Conservation (phyloP, 768 basidiomycete genomes). For the Exidia glandulosa region DNA sequence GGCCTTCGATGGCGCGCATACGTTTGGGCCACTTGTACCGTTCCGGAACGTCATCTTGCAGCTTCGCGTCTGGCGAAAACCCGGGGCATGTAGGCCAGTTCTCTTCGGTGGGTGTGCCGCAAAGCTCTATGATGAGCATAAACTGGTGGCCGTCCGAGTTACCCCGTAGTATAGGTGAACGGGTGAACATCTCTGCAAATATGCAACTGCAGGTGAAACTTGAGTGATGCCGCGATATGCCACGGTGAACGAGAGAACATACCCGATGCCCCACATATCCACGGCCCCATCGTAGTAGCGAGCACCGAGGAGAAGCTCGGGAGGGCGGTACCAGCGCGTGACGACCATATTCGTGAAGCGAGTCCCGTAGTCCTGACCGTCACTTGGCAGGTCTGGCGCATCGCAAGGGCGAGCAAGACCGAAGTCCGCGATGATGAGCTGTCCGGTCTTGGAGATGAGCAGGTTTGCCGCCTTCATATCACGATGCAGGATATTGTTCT, state of each 20-base stretch:
- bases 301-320: constrained; percentile 83
- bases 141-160: constrained; percentile 86
- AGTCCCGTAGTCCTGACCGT: constrained; percentile 39
- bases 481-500: constrained; percentile 96
- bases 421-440: constrained; percentile 87
- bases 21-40: neutral
- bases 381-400: constrained; percentile 22
- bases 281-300: constrained; percentile 86
- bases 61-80: neutral
- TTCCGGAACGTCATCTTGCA: neutral
- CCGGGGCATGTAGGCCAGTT: constrained; percentile 16
- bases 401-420: constrained; percentile 84
- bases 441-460: constrained; percentile 79
- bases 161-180: constrained; percentile 79
- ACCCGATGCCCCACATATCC: constrained; percentile 98
- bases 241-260: constrained; percentile 16
- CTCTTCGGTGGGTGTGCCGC: constrained; percentile 58
- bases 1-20: constrained; percentile 20
- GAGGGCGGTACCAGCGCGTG: constrained; percentile 90
- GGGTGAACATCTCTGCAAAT: constrained; percentile 91
- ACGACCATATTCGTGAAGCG: constrained; percentile 95
- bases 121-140: constrained; percentile 79
- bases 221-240: neutral
- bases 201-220: constrained; percentile 53
- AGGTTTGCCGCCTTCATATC: constrained; percentile 99